Evolutionary conservation across 2,329 filamentous ascomycete genomes (phyloP).

Genomic region (Huntiella decipiens): DNA sequence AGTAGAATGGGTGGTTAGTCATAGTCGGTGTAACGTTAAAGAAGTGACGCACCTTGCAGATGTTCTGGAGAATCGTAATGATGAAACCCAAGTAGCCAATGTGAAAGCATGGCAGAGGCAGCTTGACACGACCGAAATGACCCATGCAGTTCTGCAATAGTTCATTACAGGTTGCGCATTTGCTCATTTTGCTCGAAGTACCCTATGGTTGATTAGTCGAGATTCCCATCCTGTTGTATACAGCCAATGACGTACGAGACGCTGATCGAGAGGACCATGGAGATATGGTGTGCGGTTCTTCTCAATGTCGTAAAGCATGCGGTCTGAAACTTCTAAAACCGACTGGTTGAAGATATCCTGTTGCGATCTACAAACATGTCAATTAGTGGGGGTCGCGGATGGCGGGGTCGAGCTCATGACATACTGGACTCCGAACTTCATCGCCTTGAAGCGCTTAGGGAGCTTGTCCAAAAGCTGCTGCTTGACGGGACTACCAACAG

Average conservation of each 20-base stretch:
- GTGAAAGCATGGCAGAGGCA: constrained; percentile 84
- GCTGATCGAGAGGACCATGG: constrained; percentile 73
- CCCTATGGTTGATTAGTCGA: constrained; percentile 27
- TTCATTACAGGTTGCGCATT: constrained; percentile 69
- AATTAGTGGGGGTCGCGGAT: too few species aligned
- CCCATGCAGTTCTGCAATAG: constrained; percentile 72
- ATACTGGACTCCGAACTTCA: constrained; percentile 86
- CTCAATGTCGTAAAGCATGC: constrained; percentile 79
- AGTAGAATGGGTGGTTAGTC: constrained; percentile 4
- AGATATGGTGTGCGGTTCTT: constrained; percentile 55
- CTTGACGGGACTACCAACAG: constrained; percentile 35
- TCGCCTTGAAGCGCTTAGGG: constrained; percentile 78
- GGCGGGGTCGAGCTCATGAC: constrained; percentile 14
- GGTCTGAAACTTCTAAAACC: constrained; percentile 84
- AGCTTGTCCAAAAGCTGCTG: constrained; percentile 76
- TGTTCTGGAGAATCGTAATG: constrained; percentile 78
- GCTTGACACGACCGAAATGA: constrained; percentile 83
- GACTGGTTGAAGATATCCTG: constrained; percentile 92
- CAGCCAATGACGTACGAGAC: constrained; percentile 34
- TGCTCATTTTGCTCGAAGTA: constrained; percentile 64
- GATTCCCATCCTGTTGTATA: neutral
- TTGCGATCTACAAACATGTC: constrained; percentile 41
- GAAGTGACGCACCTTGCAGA: constrained; percentile 52
- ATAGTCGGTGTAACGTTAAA: neutral
- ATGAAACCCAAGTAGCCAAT: constrained; percentile 91